Evolutionary conservation across 441 rosid genomes (phyloP), one percentile per base, ranked within the genome.

Genomic region (Cnidoscolus chayamansa): DNA sequence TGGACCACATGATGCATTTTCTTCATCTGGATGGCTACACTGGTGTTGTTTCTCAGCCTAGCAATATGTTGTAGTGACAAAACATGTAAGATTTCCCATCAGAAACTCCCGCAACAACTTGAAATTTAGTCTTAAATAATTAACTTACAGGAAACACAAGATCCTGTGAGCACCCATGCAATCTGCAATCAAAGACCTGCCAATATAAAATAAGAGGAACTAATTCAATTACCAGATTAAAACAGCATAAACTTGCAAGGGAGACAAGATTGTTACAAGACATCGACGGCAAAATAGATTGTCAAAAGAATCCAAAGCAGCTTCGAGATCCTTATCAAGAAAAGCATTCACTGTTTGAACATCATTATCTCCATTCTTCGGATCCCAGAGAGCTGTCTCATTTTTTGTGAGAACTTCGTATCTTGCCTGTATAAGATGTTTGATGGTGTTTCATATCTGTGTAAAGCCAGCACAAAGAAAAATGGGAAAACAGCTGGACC

Each of bases 371-470:
- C 77, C 84, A 66, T 81, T 80, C 73, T 79, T 80, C 67, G 86
- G 58, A 81, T 80, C 83, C 11, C 70, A 87, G 10, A 69, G 64
- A 56, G 76, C 76, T 79, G 85, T 83, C 82, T 83, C 92, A 58
- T 89, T 90, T 81, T 85, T 90, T 31, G 76, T 73, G 70, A 95
- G 93, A 72, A 76, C 80, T 83, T 87, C 96, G 76, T 83, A 80
- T 93, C 98, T 93, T 86, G 94, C 99, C 99, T 95, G 99, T 90
- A 95, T 88, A 93, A 93, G 98, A 93, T 85, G 97, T 88, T 95
- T 79, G 91, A 87, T 67, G 90, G 89, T 87, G 97, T 89, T 87
- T 93, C 97, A 95, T 89, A 89, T 90, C 92, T 89, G 91, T 90
- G 98, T 86, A 84, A 86, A 86, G 88, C 82, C 85, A 86, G 86